Base-by-base conservation (phyloP, 2,329 filamentous ascomycete species). In the Diaporthe citri region DNA sequence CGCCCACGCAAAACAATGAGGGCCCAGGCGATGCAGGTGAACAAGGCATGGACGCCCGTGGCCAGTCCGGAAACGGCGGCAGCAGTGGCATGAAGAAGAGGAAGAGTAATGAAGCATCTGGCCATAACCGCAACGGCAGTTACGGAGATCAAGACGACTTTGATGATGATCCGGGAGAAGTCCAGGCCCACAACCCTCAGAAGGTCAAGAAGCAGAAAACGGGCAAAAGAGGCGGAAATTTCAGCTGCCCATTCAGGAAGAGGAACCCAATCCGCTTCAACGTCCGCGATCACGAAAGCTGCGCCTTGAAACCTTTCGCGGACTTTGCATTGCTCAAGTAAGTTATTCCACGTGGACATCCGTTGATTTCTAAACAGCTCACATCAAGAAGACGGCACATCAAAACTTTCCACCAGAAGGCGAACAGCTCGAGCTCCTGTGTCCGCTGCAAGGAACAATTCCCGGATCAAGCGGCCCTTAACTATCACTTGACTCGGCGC, bases 241-340 rank as follows among this genome's bases (percentile, higher is more conserved):
- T 39, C 3, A 73, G 62, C 41, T 73, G 72, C 10, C 72, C 62
- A 0, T 73, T 73, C 15, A 46, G 72, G 43, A 73, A 57, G 43
- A 52, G 62, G 20, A 73, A 73, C 3, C 51, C 60, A 2, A 34
- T 6, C 13, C 60, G 72, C 20, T 73, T 73, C 72, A 73, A 73
- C 15, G 55, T 73, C 2, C 39, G 72, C 15, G 15, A 17, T 0
- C 20, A 73, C 17, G 20, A 1, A 9, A 10, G 20, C 2, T 73
- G 72, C 25, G 72, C 72, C 22, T 22, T 57, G 20, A 17, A 10
- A 17, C 1, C 5, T 25, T 52, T 51, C 4, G 3, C 25, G 10
- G 34, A 22, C 28, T 20, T 73, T 3, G 17, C 72, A n/a, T n/a
- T 70, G 25, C 60, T 73, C 62, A 73, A 73, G 72, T 73, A 39